A percentile compares a stretch with the other conserved stretches of the same genome.
Evolutionary conservation across 129 eudicot species (phyloP).

Genomic region (Gnaphalium uliginosum): DNA sequence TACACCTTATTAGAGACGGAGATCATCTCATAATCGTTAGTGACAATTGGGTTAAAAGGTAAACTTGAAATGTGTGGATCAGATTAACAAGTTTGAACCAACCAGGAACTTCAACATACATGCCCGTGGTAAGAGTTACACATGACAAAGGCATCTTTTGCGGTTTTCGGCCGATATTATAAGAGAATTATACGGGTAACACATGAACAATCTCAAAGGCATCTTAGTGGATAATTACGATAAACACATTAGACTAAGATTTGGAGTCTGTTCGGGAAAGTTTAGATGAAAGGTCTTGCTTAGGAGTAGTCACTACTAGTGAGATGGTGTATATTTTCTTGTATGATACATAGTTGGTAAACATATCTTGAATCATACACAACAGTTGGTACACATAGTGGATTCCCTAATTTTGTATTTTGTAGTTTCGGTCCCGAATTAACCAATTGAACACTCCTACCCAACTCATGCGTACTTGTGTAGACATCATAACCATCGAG

Average conservation of each 20-base stretch:
- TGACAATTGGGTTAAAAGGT: constrained; percentile 23
- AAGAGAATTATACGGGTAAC: not conserved
- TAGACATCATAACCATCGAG: not conserved
- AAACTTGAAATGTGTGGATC: not conserved
- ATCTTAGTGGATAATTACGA: not conserved
- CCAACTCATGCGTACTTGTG: not conserved
- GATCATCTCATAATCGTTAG: constrained; percentile 67
- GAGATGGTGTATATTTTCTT: not conserved
- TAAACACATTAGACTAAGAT: constrained; percentile 7
- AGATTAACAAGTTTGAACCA: constrained; percentile 3
- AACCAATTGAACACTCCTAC: not conserved
- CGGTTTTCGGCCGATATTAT: not conserved
- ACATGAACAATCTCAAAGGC: constrained; percentile 7
- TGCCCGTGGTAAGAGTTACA: not conserved
- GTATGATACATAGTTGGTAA: not conserved
- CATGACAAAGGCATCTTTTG: not conserved
- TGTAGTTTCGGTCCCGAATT: not conserved
- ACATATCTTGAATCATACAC: not conserved
- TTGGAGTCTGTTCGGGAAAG: not conserved
- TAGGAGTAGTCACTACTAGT: not conserved
- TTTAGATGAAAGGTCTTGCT: not conserved
- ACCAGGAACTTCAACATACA: not conserved
- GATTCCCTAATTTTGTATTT: not conserved
- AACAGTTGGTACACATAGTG: not conserved
- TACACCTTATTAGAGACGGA: constrained; percentile 67